Base-by-base conservation (phyloP, 495 filamentous ascomycete species). In the Wilcoxina mikolae region DNA sequence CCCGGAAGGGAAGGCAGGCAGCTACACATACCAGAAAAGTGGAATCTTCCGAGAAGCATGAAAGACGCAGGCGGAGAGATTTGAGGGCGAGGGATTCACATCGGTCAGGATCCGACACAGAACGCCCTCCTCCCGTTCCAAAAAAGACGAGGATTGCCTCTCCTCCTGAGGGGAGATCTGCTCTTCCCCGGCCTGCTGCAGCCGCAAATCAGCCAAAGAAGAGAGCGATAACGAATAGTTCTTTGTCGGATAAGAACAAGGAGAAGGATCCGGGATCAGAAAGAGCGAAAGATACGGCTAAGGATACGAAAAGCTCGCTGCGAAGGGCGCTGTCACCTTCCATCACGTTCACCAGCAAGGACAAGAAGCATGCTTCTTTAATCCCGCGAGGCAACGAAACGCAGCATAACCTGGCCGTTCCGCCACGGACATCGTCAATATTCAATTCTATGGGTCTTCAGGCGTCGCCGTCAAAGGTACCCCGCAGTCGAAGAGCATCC, bases 271-370 rank as follows among this genome's bases (percentile, higher is more conserved):
- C 11, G 31, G 43, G 23, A 47, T 33, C 28, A n/a, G 31, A 57
- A 41, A 56, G 39, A 18, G 58, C 55, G 25, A 62, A 38, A 31
- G 53, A 55, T 4, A 62, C 53, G 23, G 60, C 50, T 5, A 59
- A 29, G 24, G 35, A 39, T 18, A 53, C 22, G 27, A 53, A 31
- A 31, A 58, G 49, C 24, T 35, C 53, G 45, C 29, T 18, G 64
- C 56, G 39, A 51, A 27, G 10, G 56, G 46, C 46, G 15, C 29
- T 49, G 1, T 49, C 46, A 28, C 46, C 46, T 12, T 25, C 46
- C 3, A 20, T 15, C 46, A 18, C n/a, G 11, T 15, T 1, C 46
- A 4, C 25, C 2, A 49, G 3, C 46, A 29, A 49, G 20, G 25
- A 49, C 11, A 49, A 49, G 24, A 27, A 29, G 20, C 12, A 49